Evolutionary conservation across 257 asterid species (phyloP).

Genomic region (Ballota nigra): DNA sequence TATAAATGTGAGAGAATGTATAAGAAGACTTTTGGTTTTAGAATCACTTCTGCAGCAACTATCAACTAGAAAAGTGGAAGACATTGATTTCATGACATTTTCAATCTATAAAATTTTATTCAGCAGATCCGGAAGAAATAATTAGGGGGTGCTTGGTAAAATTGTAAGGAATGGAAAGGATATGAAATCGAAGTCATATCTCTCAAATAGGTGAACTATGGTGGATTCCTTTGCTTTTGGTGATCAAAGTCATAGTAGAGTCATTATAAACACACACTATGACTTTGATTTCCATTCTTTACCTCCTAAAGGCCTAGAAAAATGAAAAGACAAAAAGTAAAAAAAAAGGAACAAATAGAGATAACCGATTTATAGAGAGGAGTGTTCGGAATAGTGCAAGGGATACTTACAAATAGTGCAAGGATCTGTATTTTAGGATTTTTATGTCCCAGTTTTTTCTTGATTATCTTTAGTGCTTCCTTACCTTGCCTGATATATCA

Average conservation of each 20-base stretch:
- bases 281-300: no score
- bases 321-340: background rate
- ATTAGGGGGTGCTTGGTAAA: no score
- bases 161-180: no score
- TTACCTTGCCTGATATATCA: conserved; percentile 69
- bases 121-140: background rate
- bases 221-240: no score
- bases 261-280: no score
- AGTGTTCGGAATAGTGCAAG: no score
- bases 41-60: background rate
- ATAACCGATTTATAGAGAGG: background rate
- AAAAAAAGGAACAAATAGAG: background rate
- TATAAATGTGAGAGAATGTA: background rate
- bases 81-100: background rate
- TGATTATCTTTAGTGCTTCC: conserved; percentile 84
- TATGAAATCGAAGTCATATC: no score
- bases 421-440: conserved; percentile 66
- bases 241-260: no score
- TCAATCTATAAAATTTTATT: background rate
- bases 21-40: background rate
- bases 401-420: conserved; percentile 25
- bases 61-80: background rate
- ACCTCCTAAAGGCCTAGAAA: no score
- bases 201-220: no score
- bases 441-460: conserved; percentile 76